Base-by-base conservation (phyloP, 192 early-diverging fungal genomes). In the Entomortierella beljakovae region DNA sequence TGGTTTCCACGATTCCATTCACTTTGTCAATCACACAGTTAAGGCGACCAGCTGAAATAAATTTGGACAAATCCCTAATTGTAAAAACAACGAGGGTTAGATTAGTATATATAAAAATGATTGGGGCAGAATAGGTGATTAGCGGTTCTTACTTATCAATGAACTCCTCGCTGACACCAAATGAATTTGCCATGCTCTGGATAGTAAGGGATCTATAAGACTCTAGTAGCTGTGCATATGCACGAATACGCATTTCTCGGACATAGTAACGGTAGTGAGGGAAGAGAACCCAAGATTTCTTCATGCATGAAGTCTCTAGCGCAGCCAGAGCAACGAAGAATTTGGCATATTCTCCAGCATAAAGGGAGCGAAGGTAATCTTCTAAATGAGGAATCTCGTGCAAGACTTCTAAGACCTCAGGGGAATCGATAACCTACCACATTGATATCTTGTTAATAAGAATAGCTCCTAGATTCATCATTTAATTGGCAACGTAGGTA, bases 1-100 rank as follows among this genome's bases (percentile, higher is more conserved):
- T 99, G 23, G 96, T 99, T 71, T 96, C 95, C 22, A 99, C 95
- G 40, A 98, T 92, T 10, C 98, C 98, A 65, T 91, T 93, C 13
- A 99, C 98, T 83, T 99, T 99, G 84, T 99, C 98, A 83, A 99
- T 98, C 15, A 98, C 96, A 65, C 95, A 97, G 85, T 99, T 97
- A 43, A 99, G 85, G 35, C 98, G 93, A 15, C 97, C 96, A 15
- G 95, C 93, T 22, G 97, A 94, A 80, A 99, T 96, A 81, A 97
- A 98, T 61, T 92, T 92, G 53, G 94, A 92, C 59, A 99, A 83
- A 80, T 99, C 98, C 73, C 93, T 94, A 58, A 16, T 46, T 51
- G 32, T 15, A 31, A 53, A 42, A 18, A 52, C 13, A 40, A 52
- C 55, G 25, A 33, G 37, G 46, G 33, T 55, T 37, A 34, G 33